Base-by-base conservation (phyloP, 108 stramenopile species). In the Skeletonema costatum region DNA sequence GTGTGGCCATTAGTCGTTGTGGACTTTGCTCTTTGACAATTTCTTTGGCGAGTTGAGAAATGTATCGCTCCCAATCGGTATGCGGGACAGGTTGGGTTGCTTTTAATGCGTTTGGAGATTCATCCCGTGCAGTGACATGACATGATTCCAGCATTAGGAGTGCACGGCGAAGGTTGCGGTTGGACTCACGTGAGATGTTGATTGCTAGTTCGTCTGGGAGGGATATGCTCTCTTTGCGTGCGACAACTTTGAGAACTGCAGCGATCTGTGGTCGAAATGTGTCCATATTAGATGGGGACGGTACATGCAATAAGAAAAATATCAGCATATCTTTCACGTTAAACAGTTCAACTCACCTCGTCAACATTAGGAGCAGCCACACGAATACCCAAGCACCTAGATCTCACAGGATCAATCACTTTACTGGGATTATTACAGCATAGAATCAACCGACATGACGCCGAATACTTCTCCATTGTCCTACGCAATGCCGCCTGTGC, bases 51-150 rank as follows among this genome's bases (percentile, higher is more conserved):
- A 99, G 80, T 75, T 89, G 88, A 4, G 59, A 50, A 81, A 99
- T 98, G 88, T 98, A 99, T 16, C 87, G 63, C 84, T 99, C 97
- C 98, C 98, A 99, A 77, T 99, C 98, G 7, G 95, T 90, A n/a
- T 89, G 60, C 0, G 81, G 90, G 12, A 93, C 76, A 13, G 72
- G 38, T 42, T 73, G 78, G 48, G 86, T 73, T 2, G 80, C 75
- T 39, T 79, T 85, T 65, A 91, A 68, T 13, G 39, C 70, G 5
- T 65, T 74, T 2, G 69, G 69, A 6, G 73, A 75, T 16, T 77
- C 71, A 42, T 83, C 87, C 41, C 87, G 80, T 21, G 70, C 21
- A 70, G 95, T 94, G n/a, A 97, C 95, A 39, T 85, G 83, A 56
- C 85, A 90, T 7, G 98, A 92, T 87, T 99, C 99, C 7, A 99